Evolutionary conservation across 306 rosid genomes (phyloP).

Genomic region (Pueraria montana): DNA sequence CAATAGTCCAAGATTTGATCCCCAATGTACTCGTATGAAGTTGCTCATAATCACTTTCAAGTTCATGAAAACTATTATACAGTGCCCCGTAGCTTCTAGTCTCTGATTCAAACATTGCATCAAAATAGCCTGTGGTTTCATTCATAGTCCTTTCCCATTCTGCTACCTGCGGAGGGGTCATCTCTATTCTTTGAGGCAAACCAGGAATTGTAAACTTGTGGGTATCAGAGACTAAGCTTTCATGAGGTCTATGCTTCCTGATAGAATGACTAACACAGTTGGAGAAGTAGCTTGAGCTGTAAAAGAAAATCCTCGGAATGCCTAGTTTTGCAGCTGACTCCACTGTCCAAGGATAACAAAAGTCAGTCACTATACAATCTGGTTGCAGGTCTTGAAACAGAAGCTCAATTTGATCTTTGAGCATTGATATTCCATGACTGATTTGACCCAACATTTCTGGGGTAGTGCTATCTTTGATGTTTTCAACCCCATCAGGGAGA

Average conservation of each 20-base stretch:
- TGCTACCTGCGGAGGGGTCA: slow-evolving; percentile 37
- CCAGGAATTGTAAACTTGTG: slow-evolving; percentile 40
- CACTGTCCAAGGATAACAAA: slow-evolving; percentile 49
- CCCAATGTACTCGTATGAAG: slow-evolving; percentile 21
- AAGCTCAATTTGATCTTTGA: slow-evolving; percentile 42
- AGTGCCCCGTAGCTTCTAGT: slow-evolving; percentile 46
- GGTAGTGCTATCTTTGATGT: slow-evolving; percentile 33
- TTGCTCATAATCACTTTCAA: slow-evolving; percentile 46
- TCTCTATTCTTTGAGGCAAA: slow-evolving; percentile 38
- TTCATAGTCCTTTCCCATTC: slow-evolving; percentile 9
- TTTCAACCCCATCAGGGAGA: slow-evolving; percentile 48
- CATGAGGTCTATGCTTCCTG: slow-evolving; percentile 48
- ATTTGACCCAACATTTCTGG: slow-evolving; percentile 33
- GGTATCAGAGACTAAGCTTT: slow-evolving; percentile 32
- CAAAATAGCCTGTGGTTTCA: neutral
- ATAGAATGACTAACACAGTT: slow-evolving; percentile 29
- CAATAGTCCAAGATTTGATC: slow-evolving; percentile 45
- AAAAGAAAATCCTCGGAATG: slow-evolving; percentile 48
- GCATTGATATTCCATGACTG: slow-evolving; percentile 38
- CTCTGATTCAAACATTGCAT: slow-evolving; percentile 35
- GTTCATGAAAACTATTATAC: slow-evolving; percentile 48
- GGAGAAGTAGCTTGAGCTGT: slow-evolving; percentile 48
- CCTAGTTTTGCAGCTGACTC: slow-evolving; percentile 44
- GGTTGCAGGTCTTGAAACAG: slow-evolving; percentile 39
- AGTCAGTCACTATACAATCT: slow-evolving; percentile 48